These are phyloP conservation scores for Aspergillus intermedius DNA, from an alignment of 2,329 filamentous ascomycete genomes.

Conservation along the genomic window DNA sequence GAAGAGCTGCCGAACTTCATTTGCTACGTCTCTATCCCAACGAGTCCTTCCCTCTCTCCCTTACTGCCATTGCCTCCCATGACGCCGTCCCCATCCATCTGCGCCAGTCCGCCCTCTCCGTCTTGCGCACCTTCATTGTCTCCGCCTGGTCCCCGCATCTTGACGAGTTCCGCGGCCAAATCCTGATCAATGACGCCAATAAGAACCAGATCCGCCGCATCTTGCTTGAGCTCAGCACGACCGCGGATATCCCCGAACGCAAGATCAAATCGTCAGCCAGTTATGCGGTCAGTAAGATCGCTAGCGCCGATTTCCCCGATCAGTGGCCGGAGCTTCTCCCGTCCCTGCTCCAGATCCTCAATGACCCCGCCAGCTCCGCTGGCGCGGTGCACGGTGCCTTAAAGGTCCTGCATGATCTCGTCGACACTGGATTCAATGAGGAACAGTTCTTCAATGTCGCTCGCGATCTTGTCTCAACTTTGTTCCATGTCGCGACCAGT, in stretches of 20 bases:
- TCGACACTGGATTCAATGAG: conserved; percentile 89
- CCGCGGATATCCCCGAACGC: conserved; percentile 63
- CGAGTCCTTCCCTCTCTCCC: conserved; percentile 67
- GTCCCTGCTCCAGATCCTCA: conserved; percentile 67
- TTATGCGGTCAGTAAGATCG: conserved; percentile 88
- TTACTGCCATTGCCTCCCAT: conserved; percentile 75
- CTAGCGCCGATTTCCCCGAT: conserved; percentile 85
- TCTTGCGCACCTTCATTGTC: conserved; percentile 76
- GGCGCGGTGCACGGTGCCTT: conserved; percentile 81
- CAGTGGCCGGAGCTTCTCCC: conserved; percentile 89
- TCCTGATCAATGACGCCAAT: conserved; percentile 65
- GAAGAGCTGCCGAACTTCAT: conserved; percentile 80
- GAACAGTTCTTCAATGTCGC: conserved; percentile 92
- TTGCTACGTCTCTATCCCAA: conserved; percentile 64
- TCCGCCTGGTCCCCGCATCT: conserved; percentile 74
- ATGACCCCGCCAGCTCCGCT: conserved; percentile 61
- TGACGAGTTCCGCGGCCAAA: conserved; percentile 61
- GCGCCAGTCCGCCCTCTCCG: conserved; percentile 74
- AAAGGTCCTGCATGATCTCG: conserved; percentile 78
- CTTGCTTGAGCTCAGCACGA: conserved; percentile 71
- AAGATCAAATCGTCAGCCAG: conserved; percentile 87
- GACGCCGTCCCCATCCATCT: conserved; percentile 64
- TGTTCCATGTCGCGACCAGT: conserved; percentile 76
- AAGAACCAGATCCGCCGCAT: conserved; percentile 67
- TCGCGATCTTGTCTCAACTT: conserved; percentile 71